Base-by-base conservation (phyloP, 1,284 basidiomycete species). In the Phaffia rhodozyma region DNA sequence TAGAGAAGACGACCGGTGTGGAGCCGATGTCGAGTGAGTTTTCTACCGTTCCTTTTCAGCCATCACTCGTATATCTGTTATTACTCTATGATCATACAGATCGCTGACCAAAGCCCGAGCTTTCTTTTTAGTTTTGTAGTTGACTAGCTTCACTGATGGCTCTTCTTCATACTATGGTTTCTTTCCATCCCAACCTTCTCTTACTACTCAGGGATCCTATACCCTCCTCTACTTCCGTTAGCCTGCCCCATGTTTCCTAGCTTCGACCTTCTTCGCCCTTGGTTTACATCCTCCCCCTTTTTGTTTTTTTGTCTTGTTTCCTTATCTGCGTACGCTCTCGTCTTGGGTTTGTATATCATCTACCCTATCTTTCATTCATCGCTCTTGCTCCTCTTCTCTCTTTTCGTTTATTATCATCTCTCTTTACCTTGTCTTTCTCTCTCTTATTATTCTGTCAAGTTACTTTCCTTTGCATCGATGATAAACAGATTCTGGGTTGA, bases 1-100 rank as follows among this genome's bases (percentile, higher is more conserved):
- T 65, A 56, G 63, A 65, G 55, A 65, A 61, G 63, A 65, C 63
- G 30, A 65, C 63, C 4, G 63, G 63, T 21, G 63, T 65, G 29
- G 63, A 65, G 59, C 63, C 63, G n/a, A 65, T 65, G 63, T 62
- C 61, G 18, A 38, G 9, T 59, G 48, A 59, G 55, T 23, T 29
- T 32, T 11, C 27, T 9, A 21, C 7, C 25, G 29, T 4, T 21
- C 21, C 32, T 58, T 34, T 43, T 58, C 21, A 11, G 20, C 20
- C 21, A n/a, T 53, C 20, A n/a, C 25, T 5, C 21, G 18, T 30
- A 23, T 18, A 25, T 30, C 21, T 3, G 21, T 53, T 23, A 49
- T 25, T 58, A 43, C 25, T 58, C 27, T 49, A 30, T 58, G 23
- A 48, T 3, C 23, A 20, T 16, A 3, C 47, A 43, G 29, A 27